phyloP scores from a whole-genome alignment of 1,139 yeast genomes.

The Casaregolazyma lundiana region DNA sequence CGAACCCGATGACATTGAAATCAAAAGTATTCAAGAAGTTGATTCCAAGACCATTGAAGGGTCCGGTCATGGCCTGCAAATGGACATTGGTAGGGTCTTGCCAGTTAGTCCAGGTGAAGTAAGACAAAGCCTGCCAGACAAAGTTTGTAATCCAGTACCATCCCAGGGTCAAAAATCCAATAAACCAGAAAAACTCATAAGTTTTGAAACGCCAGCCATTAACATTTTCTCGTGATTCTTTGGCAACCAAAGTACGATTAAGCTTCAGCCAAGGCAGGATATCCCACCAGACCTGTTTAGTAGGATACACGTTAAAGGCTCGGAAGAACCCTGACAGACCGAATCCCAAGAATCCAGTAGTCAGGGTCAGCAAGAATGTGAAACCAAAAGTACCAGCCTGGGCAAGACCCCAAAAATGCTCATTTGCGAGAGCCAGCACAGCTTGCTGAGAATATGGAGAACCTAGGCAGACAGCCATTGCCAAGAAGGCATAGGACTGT shows the following conservation, averaged over 20 bases:
- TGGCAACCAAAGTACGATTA: conserved; percentile 46
- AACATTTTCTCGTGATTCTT: conserved; percentile 26
- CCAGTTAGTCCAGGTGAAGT: conserved; percentile 63
- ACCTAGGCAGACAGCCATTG: conserved; percentile 29
- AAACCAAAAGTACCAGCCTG: conserved; percentile 42
- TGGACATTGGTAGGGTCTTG: conserved; percentile 51
- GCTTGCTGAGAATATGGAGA: conserved; percentile 39
- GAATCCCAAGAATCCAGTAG: conserved; percentile 54
- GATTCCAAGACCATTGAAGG: conserved; percentile 47
- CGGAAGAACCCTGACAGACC: conserved; percentile 59
- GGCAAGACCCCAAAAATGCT: conserved; percentile 27
- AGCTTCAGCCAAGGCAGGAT: conserved; percentile 52
- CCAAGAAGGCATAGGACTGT: conserved; percentile 53
- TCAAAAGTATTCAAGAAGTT: conserved; percentile 52
- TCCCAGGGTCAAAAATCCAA: conserved; percentile 39
- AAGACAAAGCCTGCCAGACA: conserved; percentile 45
- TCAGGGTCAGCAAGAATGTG: conserved; percentile 46
- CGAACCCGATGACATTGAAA: conserved; percentile 47
- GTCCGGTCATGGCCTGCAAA: conserved; percentile 54
- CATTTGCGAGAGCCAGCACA: conserved; percentile 28
- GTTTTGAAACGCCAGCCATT: conserved; percentile 51
- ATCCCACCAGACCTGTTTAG: conserved; percentile 53
- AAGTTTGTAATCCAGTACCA: conserved; percentile 57
- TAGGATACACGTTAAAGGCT: conserved; percentile 53
- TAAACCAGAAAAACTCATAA: conserved; percentile 43